Conservation (phyloP, 495 filamentous ascomycete species). For the Talaromyces adpressus region DNA sequence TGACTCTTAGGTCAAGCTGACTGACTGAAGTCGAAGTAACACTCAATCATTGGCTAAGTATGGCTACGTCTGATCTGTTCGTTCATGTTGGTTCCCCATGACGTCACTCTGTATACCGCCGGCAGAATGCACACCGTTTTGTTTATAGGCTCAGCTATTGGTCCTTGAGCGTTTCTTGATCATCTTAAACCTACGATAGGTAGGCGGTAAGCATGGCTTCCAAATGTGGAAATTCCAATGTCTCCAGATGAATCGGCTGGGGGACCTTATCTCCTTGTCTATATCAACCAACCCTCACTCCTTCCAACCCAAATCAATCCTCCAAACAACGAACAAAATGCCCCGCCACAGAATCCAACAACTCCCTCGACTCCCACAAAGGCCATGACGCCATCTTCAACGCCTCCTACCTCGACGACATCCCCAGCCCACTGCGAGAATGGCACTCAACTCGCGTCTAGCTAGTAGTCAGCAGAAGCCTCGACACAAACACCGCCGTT, state of each 20-base stretch:
- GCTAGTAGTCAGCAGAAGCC: not conserved
- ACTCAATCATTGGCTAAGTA: too few species aligned
- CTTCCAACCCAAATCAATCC: not conserved
- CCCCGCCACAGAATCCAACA: not conserved
- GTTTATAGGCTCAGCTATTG: not conserved
- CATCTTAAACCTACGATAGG: not conserved
- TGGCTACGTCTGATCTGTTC: not conserved
- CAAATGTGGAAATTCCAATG: too few species aligned
- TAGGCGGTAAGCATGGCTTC: not conserved
- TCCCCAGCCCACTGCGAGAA: slow-evolving; percentile 2
- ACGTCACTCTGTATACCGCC: not conserved
- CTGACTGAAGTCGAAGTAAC: not conserved
- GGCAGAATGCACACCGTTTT: not conserved
- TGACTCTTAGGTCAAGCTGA: too few species aligned
- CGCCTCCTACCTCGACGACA: not conserved
- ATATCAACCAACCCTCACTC: not conserved
- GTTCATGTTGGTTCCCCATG: too few species aligned
- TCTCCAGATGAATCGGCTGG: not conserved
- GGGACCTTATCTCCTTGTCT: too few species aligned
- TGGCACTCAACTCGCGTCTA: not conserved
- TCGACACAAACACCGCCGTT: not conserved
- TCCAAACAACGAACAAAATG: not conserved
- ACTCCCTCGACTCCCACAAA: not conserved
- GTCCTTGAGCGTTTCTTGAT: not conserved
- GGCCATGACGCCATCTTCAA: not conserved